phyloP scores from a whole-genome alignment of 768 basidiomycete genomes.

The Mycena albidolilacea region DNA sequence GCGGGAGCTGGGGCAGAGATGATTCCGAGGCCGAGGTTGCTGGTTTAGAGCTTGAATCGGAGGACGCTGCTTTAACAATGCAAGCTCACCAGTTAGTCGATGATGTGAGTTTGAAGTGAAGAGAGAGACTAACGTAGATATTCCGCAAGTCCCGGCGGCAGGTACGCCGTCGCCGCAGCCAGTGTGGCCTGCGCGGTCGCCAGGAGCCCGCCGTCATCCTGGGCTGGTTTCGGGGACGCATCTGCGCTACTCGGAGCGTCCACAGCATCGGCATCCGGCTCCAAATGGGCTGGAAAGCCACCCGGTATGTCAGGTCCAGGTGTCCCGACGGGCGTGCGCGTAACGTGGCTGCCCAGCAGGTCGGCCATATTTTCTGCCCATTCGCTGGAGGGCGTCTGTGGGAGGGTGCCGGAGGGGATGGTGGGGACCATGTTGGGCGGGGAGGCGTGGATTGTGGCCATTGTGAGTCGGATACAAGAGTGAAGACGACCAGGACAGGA shows the following conservation, averaged over 20 bases:
- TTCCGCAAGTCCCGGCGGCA: constrained; percentile 4
- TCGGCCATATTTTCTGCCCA: no score
- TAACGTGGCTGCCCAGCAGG: no score
- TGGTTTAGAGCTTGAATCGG: neutral
- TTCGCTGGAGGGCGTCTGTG: no score
- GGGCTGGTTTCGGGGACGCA: no score
- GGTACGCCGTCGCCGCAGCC: neutral
- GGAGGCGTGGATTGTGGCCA: no score
- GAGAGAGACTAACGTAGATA: constrained; percentile 9
- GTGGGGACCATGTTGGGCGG: no score
- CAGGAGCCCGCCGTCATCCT: neutral
- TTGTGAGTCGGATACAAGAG: neutral
- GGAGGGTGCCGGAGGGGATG: no score
- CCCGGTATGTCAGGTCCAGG: no score
- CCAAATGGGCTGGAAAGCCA: no score
- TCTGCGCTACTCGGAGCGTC: no score
- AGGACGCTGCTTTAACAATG: neutral
- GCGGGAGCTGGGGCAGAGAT: neutral
- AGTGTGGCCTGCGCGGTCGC: neutral
- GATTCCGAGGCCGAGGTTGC: neutral
- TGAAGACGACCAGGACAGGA: neutral
- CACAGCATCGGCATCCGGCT: no score
- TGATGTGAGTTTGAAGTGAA: neutral
- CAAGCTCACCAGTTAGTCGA: neutral
- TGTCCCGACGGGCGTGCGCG: no score